Percentiles rank a stretch among this genome's conserved stretches.
Conservation (phyloP, 1,139 yeast species). For the Kluyveromyces sp. region DNA sequence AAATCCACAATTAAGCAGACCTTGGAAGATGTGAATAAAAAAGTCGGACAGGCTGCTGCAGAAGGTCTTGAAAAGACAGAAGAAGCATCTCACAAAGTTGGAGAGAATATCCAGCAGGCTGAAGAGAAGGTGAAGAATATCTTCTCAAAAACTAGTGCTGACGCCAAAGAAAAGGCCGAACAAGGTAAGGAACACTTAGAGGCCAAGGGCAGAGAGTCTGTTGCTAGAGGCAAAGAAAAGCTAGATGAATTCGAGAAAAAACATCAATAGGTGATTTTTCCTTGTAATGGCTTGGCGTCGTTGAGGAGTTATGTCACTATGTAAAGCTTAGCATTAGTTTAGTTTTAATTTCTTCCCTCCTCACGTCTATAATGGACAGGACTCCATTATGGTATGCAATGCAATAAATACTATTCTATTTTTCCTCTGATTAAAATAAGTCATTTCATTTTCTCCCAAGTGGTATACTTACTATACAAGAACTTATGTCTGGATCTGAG, state of each 20-base stretch:
- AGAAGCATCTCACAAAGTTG: conserved; percentile 13
- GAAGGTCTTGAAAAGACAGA: conserved; percentile 21
- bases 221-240: conserved; percentile 1
- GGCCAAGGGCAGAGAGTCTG: conserved; percentile 1
- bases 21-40: conserved; percentile 15
- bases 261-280: too few species aligned
- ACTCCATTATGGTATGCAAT: not conserved
- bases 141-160: conserved; percentile 9
- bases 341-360: too few species aligned
- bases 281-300: too few species aligned
- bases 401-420: not conserved
- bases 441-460: too few species aligned
- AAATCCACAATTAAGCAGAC: conserved; percentile 11
- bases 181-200: conserved; percentile 5
- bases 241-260: not conserved
- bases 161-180: conserved; percentile 11
- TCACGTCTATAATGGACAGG: not conserved
- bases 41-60: conserved; percentile 18
- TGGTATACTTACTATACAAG: too few species aligned
- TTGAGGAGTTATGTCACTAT: too few species aligned
- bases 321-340: too few species aligned
- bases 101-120: conserved; percentile 11
- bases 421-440: too few species aligned
- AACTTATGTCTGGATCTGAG: too few species aligned
- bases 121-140: conserved; percentile 11